Percentiles rank a stretch among this genome's conserved stretches.
Evolutionary conservation across 2,329 filamentous ascomycete species (phyloP).

Genomic region (Aspergillus cejpii): DNA sequence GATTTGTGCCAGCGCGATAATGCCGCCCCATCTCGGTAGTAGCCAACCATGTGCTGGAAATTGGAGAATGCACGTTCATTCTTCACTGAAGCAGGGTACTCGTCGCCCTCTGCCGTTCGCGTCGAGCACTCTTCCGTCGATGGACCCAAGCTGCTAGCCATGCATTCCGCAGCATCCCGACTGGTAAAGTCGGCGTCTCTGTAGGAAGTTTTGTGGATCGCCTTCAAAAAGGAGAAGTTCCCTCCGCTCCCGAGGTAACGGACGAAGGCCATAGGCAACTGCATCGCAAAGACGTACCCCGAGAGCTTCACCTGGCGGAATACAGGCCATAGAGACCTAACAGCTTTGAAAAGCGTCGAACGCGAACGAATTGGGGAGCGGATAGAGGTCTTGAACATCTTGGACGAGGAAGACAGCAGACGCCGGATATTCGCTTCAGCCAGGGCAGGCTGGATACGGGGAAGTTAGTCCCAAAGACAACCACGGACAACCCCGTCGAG

Average conservation of each 20-base stretch:
- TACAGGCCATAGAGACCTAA: conserved; percentile 43
- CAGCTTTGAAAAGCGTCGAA: conserved; percentile 41
- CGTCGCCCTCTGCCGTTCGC: conserved; percentile 23
- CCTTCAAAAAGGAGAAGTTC: conserved; percentile 44
- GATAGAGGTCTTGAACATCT: conserved; percentile 47
- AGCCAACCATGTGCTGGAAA: conserved; percentile 47
- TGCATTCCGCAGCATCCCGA: conserved; percentile 40
- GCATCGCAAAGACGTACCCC: conserved; percentile 52
- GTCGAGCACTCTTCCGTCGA: conserved; percentile 41
- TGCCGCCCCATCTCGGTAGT: conserved; percentile 50
- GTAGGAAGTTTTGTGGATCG: conserved; percentile 36
- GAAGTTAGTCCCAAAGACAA: conserved; percentile 1
- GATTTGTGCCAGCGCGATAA: conserved; percentile 47
- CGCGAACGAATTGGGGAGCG: conserved; percentile 41
- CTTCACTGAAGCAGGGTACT: conserved; percentile 40
- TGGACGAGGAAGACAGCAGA: conserved; percentile 39
- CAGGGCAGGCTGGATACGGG: conserved; percentile 35
- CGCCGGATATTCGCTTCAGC: conserved; percentile 39
- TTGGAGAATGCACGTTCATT: conserved; percentile 39
- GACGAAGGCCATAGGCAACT: conserved; percentile 44
- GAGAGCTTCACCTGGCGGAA: conserved; percentile 45
- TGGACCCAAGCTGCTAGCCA: conserved; percentile 50
- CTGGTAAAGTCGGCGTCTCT: conserved; percentile 30
- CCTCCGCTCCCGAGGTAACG: conserved; percentile 44
- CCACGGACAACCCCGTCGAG: background rate